phyloP scores from a whole-genome alignment of 257 asterid genomes.

The Prunella vulgaris region DNA sequence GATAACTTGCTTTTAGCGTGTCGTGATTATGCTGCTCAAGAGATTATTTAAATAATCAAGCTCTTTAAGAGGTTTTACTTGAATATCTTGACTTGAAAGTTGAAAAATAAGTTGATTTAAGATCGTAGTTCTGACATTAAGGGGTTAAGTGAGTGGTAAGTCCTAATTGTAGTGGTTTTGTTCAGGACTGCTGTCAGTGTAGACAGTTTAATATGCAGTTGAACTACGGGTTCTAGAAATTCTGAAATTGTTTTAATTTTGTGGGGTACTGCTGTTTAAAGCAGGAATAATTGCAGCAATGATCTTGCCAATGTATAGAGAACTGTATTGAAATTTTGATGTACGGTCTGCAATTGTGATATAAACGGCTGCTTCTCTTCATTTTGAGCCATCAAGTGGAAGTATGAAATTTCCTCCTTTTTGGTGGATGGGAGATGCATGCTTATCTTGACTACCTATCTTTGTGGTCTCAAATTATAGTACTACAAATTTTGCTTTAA shows the following conservation, averaged over 20 bases:
- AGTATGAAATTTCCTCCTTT: neutral
- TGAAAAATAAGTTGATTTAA: conserved; percentile 9
- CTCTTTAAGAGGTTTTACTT: neutral
- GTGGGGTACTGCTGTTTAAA: neutral
- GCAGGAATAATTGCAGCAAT: neutral
- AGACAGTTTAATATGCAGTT: neutral
- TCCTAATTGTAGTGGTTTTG: neutral
- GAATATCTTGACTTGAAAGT: conserved; percentile 7
- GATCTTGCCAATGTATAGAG: neutral
- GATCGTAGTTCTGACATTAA: neutral
- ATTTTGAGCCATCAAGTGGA: neutral
- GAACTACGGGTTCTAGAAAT: neutral
- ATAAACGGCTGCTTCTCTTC: neutral
- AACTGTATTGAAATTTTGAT: neutral
- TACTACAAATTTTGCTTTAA: conserved; percentile 1
- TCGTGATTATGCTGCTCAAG: neutral
- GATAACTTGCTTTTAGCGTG: neutral
- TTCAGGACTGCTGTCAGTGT: neutral
- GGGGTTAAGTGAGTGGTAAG: neutral
- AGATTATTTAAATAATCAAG: neutral
- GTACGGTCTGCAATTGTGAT: neutral
- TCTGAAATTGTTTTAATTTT: neutral
- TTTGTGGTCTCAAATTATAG: conserved; percentile 16
- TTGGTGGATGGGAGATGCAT: conserved; percentile 12
- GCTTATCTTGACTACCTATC: conserved; percentile 4